Evolutionary conservation across 139 green algal genomes (phyloP), one percentile per base, ranked within the genome.

Genomic region (Auxenochlorella pyrenoidosa): DNA sequence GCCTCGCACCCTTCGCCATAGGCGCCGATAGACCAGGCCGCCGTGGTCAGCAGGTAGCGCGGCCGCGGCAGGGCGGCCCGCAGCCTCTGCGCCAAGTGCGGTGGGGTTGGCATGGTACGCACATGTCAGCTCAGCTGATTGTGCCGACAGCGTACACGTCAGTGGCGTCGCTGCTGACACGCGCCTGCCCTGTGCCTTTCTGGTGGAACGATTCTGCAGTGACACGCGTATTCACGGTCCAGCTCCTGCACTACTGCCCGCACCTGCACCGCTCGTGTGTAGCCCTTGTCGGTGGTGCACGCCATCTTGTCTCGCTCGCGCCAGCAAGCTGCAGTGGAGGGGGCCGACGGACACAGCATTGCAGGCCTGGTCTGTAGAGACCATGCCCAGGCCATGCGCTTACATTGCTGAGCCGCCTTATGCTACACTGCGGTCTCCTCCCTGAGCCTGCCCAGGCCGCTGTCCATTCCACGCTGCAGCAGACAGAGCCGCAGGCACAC

Each of bases 11-110:
- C 80, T 30, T 85, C 83, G 32, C 91, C 91, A 36, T 94, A 94
- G 3, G 83, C 82, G 24, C 91, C 91, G 24, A 93, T 86, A 70
- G 81, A 86, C 70, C 58, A 94, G 24, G 76, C 76, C 22, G 91
- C 91, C 24, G 88, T 90, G 19, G 90, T 85, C 19, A 94, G 36
- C 3, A 93, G 32, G 51, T 90, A 90, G 24, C 70, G 70, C 1
- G 84, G 87, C 21, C 83, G 80, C n/a, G 91, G 91, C 44, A 94
- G 41, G 2, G 79, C 91, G 21, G 79, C 75, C 6, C 91, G 90
- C 41, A 94, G 22, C 19, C 18, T 32, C 38, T 59, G 85, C 16
- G 84, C 38, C 47, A 54, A n/a, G n/a, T n/a, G n/a, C n/a, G n/a
- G n/a, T n/a, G n/a, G n/a, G n/a, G n/a, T n/a, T n/a, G n/a, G n/a